Percentiles rank a stretch among this genome's conserved stretches.
Evolutionary conservation across 2,329 filamentous ascomycete genomes (phyloP).

Genomic region (Aphanocladium album): DNA sequence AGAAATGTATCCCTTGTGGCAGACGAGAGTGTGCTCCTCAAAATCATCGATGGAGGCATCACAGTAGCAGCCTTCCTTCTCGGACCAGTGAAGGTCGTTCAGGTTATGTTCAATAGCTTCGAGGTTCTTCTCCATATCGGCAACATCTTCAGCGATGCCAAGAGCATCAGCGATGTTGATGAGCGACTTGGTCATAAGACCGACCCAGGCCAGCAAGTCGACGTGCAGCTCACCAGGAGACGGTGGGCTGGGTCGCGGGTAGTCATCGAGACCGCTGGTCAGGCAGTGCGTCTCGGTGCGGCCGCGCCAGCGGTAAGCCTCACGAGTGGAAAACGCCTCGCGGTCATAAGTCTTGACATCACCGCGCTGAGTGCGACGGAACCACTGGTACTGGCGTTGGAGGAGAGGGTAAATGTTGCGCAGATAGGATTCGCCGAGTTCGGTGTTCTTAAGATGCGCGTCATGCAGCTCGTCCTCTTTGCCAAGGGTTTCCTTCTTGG

Average conservation of each 20-base stretch:
- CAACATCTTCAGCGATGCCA: constrained; percentile 69
- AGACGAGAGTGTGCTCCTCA: constrained; percentile 83
- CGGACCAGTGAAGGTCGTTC: constrained; percentile 89
- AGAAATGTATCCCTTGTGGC: constrained; percentile 94
- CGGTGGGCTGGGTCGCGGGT: constrained; percentile 86
- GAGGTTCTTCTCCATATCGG: constrained; percentile 65
- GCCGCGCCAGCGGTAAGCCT: constrained; percentile 93
- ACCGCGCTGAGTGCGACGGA: constrained; percentile 83
- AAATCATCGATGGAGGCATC: constrained; percentile 94
- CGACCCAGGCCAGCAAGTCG: constrained; percentile 93
- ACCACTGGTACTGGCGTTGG: constrained; percentile 89
- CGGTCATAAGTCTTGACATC: constrained; percentile 90
- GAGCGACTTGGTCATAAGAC: constrained; percentile 89
- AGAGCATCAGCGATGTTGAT: constrained; percentile 72
- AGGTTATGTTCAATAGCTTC: constrained; percentile 80
- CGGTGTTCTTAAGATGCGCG: constrained; percentile 61
- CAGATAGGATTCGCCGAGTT: constrained; percentile 66
- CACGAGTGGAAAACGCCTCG: constrained; percentile 79
- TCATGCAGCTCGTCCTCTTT: constrained; percentile 49
- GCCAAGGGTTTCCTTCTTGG: constrained; percentile 39
- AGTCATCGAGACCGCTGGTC: constrained; percentile 93
- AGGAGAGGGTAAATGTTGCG: constrained; percentile 78
- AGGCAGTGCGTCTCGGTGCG: constrained; percentile 81
- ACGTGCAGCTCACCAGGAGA: constrained; percentile 94
- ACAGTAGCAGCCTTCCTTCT: constrained; percentile 76